A percentile compares a stretch with the other conserved stretches of the same genome.
Conservation (phyloP, 805 yeast species). For the Ogataea glucozyma region DNA sequence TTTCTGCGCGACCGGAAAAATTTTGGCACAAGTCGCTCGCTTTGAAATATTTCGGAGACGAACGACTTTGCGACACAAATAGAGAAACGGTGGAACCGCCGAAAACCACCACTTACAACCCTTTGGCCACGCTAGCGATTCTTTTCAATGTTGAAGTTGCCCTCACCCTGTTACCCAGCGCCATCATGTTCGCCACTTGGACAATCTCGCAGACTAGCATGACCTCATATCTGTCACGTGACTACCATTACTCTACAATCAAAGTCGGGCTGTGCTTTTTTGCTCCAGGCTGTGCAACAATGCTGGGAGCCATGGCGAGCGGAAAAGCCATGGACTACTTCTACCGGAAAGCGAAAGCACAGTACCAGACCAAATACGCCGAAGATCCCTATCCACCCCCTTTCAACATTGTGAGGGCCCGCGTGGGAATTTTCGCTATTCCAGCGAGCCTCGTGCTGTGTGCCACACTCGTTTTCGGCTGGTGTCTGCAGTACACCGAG, state of each 20-base stretch:
- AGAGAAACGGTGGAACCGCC: slow-evolving; percentile 22
- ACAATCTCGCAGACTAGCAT: slow-evolving; percentile 66
- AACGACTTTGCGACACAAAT: slow-evolving; percentile 35
- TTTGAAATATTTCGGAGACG: slow-evolving; percentile 33
- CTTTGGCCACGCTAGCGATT: slow-evolving; percentile 28
- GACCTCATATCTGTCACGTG: slow-evolving; percentile 50
- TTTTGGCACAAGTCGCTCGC: slow-evolving; percentile 48
- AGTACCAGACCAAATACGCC: slow-evolving; percentile 36
- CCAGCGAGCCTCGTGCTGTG: slow-evolving; percentile 43
- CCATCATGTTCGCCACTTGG: slow-evolving; percentile 70
- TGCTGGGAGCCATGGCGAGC: slow-evolving; percentile 56
- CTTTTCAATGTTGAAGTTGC: slow-evolving; percentile 34
- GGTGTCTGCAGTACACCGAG: slow-evolving; percentile 59
- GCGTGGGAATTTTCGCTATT: slow-evolving; percentile 48
- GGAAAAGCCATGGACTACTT: slow-evolving; percentile 59
- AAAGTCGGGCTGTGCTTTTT: slow-evolving; percentile 71
- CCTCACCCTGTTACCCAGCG: slow-evolving; percentile 54
- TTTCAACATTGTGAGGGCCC: slow-evolving; percentile 56
- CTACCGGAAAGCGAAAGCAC: slow-evolving; percentile 40
- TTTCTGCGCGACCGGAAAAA: slow-evolving; percentile 54
- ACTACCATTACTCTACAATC: slow-evolving; percentile 53
- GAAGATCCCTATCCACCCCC: slow-evolving; percentile 30
- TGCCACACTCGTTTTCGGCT: slow-evolving; percentile 60
- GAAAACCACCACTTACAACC: slow-evolving; percentile 22
- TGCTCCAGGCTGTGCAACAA: slow-evolving; percentile 70